These are phyloP conservation scores for Symbiodinium pilosum DNA, from an alignment of 73 alveolate species.

Conservation along the genomic window DNA sequence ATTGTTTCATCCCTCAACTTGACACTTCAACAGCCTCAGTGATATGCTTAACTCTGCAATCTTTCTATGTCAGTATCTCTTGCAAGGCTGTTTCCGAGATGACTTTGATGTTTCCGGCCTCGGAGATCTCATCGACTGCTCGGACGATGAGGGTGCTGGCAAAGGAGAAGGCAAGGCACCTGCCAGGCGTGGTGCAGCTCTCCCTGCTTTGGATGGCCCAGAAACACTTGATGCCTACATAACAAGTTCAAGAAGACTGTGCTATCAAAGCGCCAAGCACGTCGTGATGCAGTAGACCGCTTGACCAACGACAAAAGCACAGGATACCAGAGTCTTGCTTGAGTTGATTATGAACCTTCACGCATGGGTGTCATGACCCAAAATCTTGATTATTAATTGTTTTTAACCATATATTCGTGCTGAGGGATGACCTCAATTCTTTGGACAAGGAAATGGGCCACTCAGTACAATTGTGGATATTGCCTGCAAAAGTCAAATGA, in stretches of 20 bases:
- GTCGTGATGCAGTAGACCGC: background rate
- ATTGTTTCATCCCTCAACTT: background rate
- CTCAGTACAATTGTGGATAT: background rate
- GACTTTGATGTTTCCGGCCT: background rate
- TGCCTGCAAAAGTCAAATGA: background rate
- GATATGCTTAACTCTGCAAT: background rate
- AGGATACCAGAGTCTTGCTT: background rate
- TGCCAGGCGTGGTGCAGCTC: background rate
- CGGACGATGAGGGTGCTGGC: background rate
- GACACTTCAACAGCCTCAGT: background rate
- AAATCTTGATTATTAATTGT: background rate
- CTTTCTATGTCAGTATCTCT: background rate
- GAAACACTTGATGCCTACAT: background rate
- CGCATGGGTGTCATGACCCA: background rate
- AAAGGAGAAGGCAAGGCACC: background rate
- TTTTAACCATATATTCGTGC: background rate
- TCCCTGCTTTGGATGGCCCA: background rate
- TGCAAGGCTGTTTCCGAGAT: background rate
- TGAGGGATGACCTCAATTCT: background rate
- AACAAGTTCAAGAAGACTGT: background rate
- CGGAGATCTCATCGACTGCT: background rate
- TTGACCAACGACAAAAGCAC: background rate
- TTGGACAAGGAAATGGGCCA: background rate
- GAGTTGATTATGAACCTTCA: background rate
- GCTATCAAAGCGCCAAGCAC: background rate